Conservation (phyloP, 73 alveolate genomes). For the Paramecium tetraurelia region DNA sequence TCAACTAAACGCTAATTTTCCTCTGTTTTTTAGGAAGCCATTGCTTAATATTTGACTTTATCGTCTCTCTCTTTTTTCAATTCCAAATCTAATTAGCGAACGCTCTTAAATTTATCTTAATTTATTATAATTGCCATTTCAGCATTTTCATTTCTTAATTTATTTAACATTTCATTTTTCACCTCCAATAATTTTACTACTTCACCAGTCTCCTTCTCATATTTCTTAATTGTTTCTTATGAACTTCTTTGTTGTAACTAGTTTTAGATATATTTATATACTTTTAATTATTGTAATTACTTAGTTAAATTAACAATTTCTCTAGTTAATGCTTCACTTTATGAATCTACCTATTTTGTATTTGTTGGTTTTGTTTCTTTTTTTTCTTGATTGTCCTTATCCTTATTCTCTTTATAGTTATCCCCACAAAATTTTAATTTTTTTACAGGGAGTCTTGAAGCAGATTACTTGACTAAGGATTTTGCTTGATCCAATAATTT, state of each 20-base stretch:
- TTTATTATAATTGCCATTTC: constrained; percentile 47
- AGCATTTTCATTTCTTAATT: constrained; percentile 57
- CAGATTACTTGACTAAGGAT: background rate
- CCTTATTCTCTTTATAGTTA: constrained; percentile 24
- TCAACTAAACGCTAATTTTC: background rate
- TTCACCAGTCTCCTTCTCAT: constrained; percentile 34
- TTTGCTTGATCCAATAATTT: constrained; percentile 25
- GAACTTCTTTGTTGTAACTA: background rate
- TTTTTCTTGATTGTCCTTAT: background rate
- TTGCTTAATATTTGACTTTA: background rate
- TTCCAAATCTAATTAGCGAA: constrained; percentile 40
- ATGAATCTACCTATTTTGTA: background rate
- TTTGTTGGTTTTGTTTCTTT: background rate
- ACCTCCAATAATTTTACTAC: constrained; percentile 45
- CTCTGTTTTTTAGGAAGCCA: background rate
- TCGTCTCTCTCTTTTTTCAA: constrained; percentile 50
- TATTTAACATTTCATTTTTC: constrained; percentile 59
- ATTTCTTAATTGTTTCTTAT: constrained; percentile 48
- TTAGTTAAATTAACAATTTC: constrained; percentile 38
- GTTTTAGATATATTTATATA: background rate
- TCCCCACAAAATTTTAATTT: constrained; percentile 46
- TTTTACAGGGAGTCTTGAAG: constrained; percentile 1
- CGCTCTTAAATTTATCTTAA: constrained; percentile 51
- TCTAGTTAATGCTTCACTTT: constrained; percentile 21
- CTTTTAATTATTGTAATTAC: constrained; percentile 30